Base-by-base conservation (phyloP, 805 yeast species). In the baker's yeast (Saccharomyces cerevisiae) region DNA sequence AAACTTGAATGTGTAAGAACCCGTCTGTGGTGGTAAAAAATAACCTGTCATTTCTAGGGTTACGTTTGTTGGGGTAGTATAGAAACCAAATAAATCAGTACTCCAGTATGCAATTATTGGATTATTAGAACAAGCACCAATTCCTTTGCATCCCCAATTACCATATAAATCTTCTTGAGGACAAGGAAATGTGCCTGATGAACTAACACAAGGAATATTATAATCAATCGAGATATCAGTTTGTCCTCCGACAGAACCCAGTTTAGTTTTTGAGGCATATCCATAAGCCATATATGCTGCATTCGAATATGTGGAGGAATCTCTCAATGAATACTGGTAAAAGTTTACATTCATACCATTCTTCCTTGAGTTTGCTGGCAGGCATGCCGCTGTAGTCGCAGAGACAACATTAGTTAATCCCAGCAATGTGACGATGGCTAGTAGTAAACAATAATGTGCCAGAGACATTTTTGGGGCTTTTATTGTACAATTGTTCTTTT, bases 31-130 rank as follows among this genome's bases (percentile, higher is more conserved):
- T 29, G 76, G 69, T 22, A 55, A 22, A 56, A 61, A 63, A 48
- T 62, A 68, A 51, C 69, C 69, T 13, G 66, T 63, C 27, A 63
- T 53, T 61, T 61, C 67, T 51, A 68, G 49, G 14, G 67, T 56
- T 29, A 48, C 11, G 9, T 48, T 48, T 29, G 41, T 28, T 28
- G 47, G 27, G 9, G 24, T n/a, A 3, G 47, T 43, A 10, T 21
- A 43, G 24, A 24, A 17, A 6, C 47, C 47, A 8, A 22, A n/a
- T 2, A 22, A n/a, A 17, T 43, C 14, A 6, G 27, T 13, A n/a
- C 27, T 17, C 24, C 24, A 22, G 27, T 43, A 22, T 13, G 47
- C 4, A 43, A 8, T 8, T 13, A 11, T 8, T 43, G 10, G 27
- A 43, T n/a, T 43, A 13, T 31, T 14, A 14, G n/a, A 13, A 8